These are phyloP conservation scores for Malassezia restricta DNA, from an alignment of 1,284 basidiomycete genomes.

Conservation along the genomic window DNA sequence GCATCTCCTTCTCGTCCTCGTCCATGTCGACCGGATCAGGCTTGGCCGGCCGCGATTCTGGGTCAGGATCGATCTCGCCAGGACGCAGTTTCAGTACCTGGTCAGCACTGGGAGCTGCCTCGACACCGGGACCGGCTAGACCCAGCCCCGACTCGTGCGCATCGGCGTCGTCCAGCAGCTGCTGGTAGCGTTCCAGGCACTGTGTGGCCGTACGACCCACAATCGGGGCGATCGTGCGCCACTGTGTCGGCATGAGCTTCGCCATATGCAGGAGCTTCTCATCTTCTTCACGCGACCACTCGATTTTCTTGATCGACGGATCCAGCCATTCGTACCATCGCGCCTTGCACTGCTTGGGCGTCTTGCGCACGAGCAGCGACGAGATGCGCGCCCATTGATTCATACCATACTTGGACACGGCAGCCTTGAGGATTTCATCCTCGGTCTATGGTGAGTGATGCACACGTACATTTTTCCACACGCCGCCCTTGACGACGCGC, in stretches of 20 bases:
- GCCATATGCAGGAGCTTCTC: slow-evolving; percentile 96
- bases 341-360: slow-evolving; percentile 98
- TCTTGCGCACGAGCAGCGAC: slow-evolving; percentile 91
- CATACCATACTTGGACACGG: slow-evolving; percentile 45
- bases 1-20: slow-evolving; percentile 99
- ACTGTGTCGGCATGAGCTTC: slow-evolving; percentile 98
- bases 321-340: slow-evolving; percentile 99
- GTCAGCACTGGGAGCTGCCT: slow-evolving; percentile 72
- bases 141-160: slow-evolving; percentile 49
- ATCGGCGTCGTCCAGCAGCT: slow-evolving; percentile 85
- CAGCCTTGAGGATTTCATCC: slow-evolving; percentile 45
- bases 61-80: slow-evolving; percentile 97
- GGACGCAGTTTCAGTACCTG: slow-evolving; percentile 78
- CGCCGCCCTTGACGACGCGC: slow-evolving; percentile 45
- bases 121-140: slow-evolving; percentile 62
- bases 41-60: slow-evolving; percentile 91
- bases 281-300: slow-evolving; percentile 72
- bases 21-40: slow-evolving; percentile 99
- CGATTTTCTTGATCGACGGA: slow-evolving; percentile 98
- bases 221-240: slow-evolving; percentile 97
- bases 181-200: slow-evolving; percentile 95
- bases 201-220: slow-evolving; percentile 98
- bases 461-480: slow-evolving; percentile 42
- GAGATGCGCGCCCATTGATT: slow-evolving; percentile 83
- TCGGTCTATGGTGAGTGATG: slow-evolving; percentile 26